Evolutionary conservation across 2,329 filamentous ascomycete genomes (phyloP).

Genomic region (Coniochaeta ligniaria): DNA sequence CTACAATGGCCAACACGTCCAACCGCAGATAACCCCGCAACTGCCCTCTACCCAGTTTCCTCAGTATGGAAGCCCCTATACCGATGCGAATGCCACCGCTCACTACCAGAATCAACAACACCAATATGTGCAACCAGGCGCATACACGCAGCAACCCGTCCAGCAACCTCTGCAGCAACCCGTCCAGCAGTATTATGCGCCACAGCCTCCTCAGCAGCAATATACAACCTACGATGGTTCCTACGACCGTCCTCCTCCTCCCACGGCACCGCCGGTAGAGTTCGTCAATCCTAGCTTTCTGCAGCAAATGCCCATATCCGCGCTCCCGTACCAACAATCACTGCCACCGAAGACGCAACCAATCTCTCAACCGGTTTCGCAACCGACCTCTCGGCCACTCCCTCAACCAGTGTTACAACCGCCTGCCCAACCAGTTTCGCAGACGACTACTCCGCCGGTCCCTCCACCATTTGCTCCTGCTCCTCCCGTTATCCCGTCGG

Average conservation of each 20-base stretch:
- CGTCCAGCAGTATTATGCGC: not conserved
- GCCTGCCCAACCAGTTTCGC: constrained; percentile 3
- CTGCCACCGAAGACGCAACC: constrained; percentile 6
- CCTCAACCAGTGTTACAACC: constrained; percentile 9
- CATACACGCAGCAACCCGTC: constrained; percentile 8
- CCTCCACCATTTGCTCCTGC: constrained; percentile 1
- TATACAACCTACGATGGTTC: constrained; percentile 10
- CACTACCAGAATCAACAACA: constrained; percentile 14
- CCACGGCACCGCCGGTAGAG: constrained; percentile 17
- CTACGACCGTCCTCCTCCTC: constrained; percentile 11
- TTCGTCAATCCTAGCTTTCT: constrained; percentile 18
- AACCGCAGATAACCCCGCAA: not conserved
- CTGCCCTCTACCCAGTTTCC: constrained; percentile 7
- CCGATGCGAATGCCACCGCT: constrained; percentile 6
- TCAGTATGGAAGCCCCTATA: constrained; percentile 7
- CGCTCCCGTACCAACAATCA: constrained; percentile 6
- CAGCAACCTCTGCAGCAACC: not conserved
- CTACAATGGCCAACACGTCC: constrained; percentile 25
- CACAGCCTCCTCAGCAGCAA: constrained; percentile 8
- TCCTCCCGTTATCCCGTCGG: not conserved
- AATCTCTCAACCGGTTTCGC: constrained; percentile 13
- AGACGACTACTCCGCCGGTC: constrained; percentile 6
- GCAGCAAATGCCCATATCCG: constrained; percentile 12
- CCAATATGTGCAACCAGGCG: constrained; percentile 11
- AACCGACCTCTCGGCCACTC: constrained; percentile 8